Conservation (phyloP, 2,329 filamentous ascomycete species). For the Metarhizium robertsii region DNA sequence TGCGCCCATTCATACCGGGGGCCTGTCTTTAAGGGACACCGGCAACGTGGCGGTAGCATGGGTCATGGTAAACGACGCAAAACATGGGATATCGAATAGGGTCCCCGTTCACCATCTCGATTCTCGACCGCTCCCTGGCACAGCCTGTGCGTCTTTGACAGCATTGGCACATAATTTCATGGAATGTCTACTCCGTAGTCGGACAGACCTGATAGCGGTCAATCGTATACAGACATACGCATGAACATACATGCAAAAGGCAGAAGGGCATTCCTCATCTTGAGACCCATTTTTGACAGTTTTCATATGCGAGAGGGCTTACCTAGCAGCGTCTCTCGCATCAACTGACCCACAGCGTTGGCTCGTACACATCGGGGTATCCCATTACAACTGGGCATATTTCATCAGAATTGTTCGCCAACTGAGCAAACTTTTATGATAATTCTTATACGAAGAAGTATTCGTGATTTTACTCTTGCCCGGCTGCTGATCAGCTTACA, state of each 20-base stretch:
- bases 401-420: background rate
- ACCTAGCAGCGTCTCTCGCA: background rate
- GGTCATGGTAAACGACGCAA: background rate
- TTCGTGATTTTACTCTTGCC: background rate
- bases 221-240: background rate
- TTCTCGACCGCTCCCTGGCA: background rate
- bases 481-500: background rate
- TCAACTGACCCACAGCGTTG: background rate
- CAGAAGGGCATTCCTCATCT: background rate
- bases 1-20: too few species aligned
- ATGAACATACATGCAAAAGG: background rate
- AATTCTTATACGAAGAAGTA: background rate
- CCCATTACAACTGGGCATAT: background rate
- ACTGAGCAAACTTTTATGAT: background rate
- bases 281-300: background rate
- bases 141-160: background rate
- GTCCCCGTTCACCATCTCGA: background rate
- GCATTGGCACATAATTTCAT: background rate
- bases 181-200: background rate
- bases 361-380: background rate
- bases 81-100: background rate
- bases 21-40: too few species aligned
- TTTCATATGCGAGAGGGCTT: background rate
- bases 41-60: too few species aligned
- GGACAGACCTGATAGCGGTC: background rate